phyloP scores from a whole-genome alignment of 192 early-diverging fungal species.

The Entomortierella chlamydospora region DNA sequence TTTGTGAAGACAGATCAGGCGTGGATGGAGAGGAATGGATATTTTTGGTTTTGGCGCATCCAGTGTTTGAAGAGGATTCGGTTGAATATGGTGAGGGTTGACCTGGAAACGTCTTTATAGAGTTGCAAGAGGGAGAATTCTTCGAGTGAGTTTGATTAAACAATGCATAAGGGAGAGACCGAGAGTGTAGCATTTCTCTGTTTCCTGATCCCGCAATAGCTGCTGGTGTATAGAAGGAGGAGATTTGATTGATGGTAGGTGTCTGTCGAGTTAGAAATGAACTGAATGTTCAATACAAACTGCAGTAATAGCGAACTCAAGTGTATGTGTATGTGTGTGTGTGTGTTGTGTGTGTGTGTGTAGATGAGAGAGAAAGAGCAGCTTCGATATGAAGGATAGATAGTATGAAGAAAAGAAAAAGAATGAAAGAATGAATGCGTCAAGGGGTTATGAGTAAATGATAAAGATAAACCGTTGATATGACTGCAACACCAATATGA shows the following conservation, averaged over 20 bases:
- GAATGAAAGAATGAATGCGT: too few relatives aligned
- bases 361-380: too few relatives aligned
- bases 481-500: too few relatives aligned
- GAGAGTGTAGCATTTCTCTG: not conserved
- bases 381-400: too few relatives aligned
- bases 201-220: not conserved
- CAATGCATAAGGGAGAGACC: not conserved
- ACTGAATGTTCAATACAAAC: not conserved
- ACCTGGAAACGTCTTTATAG: not conserved
- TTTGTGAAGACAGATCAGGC: not conserved
- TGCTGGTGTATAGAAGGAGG: not conserved
- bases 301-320: too few relatives aligned
- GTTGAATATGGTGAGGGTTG: not conserved
- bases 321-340: too few relatives aligned
- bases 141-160: slow-evolving; percentile 10
- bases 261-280: slow-evolving; percentile 1
- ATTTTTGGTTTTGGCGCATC: not conserved
- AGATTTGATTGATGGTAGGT: not conserved
- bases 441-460: too few relatives aligned
- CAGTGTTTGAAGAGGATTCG: not conserved
- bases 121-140: slow-evolving; percentile 1
- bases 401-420: too few relatives aligned
- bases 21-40: too few relatives aligned
- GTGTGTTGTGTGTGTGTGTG: too few relatives aligned
- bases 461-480: too few relatives aligned